Evolutionary conservation across 2,329 filamentous ascomycete genomes (phyloP).

Genomic region (Ceratocystis albifundus): DNA sequence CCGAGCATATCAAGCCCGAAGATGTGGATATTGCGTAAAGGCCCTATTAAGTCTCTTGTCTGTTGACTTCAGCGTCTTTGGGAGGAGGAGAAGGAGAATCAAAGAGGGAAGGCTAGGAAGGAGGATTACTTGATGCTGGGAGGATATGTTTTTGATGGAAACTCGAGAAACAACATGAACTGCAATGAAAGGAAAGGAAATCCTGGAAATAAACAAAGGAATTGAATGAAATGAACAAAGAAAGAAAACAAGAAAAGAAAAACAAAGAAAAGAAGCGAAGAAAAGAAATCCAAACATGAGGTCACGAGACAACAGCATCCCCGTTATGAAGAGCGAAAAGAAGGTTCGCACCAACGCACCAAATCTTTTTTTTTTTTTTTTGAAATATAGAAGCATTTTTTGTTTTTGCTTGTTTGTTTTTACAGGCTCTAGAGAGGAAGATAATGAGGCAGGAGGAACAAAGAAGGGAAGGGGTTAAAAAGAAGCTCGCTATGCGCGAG

Average conservation of each 20-base stretch:
- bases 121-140: not conserved
- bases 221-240: slow-evolving; percentile 23
- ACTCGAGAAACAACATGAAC: slow-evolving; percentile 16
- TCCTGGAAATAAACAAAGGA: slow-evolving; percentile 18
- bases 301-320: not conserved
- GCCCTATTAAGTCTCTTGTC: not conserved
- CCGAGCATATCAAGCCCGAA: slow-evolving; percentile 30
- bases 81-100: not conserved
- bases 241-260: slow-evolving; percentile 19
- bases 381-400: too few species aligned
- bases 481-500: too few species aligned
- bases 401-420: too few species aligned
- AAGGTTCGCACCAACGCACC: not conserved
- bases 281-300: not conserved
- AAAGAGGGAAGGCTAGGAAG: not conserved
- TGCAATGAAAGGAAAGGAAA: slow-evolving; percentile 20
- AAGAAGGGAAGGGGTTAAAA: too few species aligned
- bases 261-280: slow-evolving; percentile 15
- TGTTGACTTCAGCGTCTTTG: not conserved
- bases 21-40: slow-evolving; percentile 32
- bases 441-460: too few species aligned
- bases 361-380: too few species aligned
- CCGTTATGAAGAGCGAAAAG: not conserved
- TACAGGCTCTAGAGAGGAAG: too few species aligned
- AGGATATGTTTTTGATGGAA: not conserved